These are phyloP conservation scores for Royoungia palumana DNA, from an alignment of 768 basidiomycete genomes.

Conservation along the genomic window DNA sequence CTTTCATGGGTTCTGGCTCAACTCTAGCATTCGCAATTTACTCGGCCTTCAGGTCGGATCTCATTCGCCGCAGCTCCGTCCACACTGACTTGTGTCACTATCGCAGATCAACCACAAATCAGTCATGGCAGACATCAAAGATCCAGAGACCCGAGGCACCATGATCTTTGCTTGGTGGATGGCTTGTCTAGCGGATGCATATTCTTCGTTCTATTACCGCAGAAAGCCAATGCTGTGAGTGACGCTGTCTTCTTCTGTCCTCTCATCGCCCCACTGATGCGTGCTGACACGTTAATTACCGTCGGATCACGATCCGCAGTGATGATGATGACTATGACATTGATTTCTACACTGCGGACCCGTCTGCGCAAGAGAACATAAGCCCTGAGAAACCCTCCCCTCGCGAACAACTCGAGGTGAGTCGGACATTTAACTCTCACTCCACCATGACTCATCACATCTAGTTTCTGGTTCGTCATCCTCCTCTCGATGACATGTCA, in stretches of 20 bases:
- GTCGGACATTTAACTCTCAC: conserved; percentile 13
- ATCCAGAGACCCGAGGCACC: conserved; percentile 72
- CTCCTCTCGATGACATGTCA: not conserved
- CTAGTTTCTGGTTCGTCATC: conserved; percentile 64
- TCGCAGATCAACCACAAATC: conserved; percentile 80
- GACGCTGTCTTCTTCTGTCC: not conserved
- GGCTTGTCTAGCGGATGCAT: conserved; percentile 82
- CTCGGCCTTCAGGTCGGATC: conserved; percentile 64
- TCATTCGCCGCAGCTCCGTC: conserved; percentile 9
- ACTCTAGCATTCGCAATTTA: conserved; percentile 72
- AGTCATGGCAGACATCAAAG: conserved; percentile 67
- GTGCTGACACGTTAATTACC: conserved; percentile 22
- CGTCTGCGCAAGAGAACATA: conserved; percentile 45
- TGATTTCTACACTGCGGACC: conserved; percentile 79
- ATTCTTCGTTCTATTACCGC: conserved; percentile 79
- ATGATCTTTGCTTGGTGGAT: conserved; percentile 97
- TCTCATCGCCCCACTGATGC: conserved; percentile 9
- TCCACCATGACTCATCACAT: conserved; percentile 8
- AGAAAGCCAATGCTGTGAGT: conserved; percentile 73
- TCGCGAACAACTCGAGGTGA: conserved; percentile 77
- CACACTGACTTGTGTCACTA: conserved; percentile 4
- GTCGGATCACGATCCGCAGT: conserved; percentile 28
- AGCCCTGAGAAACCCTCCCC: conserved; percentile 57
- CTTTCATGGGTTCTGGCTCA: conserved; percentile 83
- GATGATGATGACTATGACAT: conserved; percentile 90